Conservation (phyloP, 176 grass and related monocot species). For the Otatea glauca region DNA sequence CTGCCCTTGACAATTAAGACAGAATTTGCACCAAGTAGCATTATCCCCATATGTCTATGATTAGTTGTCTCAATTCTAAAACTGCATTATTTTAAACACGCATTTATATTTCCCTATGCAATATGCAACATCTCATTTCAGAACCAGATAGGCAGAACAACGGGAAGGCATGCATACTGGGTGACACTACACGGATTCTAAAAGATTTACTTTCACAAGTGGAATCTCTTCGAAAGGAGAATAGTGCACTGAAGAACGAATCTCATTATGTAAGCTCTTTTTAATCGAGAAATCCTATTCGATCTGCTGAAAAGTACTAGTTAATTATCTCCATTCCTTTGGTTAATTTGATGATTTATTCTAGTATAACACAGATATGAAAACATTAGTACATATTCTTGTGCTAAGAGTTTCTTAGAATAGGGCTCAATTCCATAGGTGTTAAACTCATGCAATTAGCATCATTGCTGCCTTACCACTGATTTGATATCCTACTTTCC, state of each 20-base stretch:
- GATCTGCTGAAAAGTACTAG: neutral
- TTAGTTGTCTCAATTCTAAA: neutral
- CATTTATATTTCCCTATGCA: slow-evolving; percentile 32
- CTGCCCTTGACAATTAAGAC: neutral
- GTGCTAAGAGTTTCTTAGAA: neutral
- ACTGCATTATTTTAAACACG: neutral
- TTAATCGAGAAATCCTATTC: neutral
- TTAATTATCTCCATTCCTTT: neutral
- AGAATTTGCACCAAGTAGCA: neutral
- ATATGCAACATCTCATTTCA: slow-evolving; percentile 37
- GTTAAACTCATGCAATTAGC: slow-evolving; percentile 11
- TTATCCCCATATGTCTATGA: neutral
- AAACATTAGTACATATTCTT: neutral
- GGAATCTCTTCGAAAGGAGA: slow-evolving; percentile 83
- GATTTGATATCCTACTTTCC: slow-evolving; percentile 10
- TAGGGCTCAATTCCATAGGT: neutral
- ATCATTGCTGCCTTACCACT: slow-evolving; percentile 14
- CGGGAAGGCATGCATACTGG: slow-evolving; percentile 73
- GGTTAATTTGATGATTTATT: neutral
- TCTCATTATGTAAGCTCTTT: slow-evolving; percentile 81
- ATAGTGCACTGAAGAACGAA: slow-evolving; percentile 74
- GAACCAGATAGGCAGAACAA: slow-evolving; percentile 84
- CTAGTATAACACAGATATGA: neutral
- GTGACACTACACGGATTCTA: slow-evolving; percentile 68
- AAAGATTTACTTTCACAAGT: slow-evolving; percentile 76